These are phyloP conservation scores for Lipomyces yamanashiensis DNA, from an alignment of 805 yeast genomes.

Conservation along the genomic window DNA sequence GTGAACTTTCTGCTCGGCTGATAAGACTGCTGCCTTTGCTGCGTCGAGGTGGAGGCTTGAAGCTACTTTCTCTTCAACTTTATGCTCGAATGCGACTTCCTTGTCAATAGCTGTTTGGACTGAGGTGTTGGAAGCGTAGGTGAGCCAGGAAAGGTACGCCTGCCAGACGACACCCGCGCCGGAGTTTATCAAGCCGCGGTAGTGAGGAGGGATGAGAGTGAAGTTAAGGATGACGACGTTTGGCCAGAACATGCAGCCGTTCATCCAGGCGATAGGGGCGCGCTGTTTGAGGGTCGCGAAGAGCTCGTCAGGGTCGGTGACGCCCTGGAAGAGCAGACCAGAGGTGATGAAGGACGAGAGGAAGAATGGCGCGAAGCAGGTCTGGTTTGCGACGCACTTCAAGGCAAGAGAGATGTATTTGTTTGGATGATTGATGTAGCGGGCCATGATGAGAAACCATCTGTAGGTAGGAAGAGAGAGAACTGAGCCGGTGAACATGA, in stretches of 20 bases:
- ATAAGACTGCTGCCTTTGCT: slow-evolving; percentile 14
- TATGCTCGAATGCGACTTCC: slow-evolving; percentile 26
- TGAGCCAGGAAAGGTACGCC: slow-evolving; percentile 32
- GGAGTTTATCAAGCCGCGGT: slow-evolving; percentile 34
- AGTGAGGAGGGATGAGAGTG: slow-evolving; percentile 35
- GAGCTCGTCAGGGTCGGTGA: slow-evolving; percentile 17
- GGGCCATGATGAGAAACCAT: slow-evolving; percentile 31
- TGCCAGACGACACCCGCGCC: slow-evolving; percentile 34
- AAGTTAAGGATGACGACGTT: slow-evolving; percentile 32
- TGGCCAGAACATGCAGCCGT: slow-evolving; percentile 38
- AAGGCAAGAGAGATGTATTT: slow-evolving; percentile 22
- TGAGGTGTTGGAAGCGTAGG: slow-evolving; percentile 21
- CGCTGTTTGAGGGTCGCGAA: slow-evolving; percentile 19
- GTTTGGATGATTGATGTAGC: slow-evolving; percentile 30
- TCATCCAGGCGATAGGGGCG: slow-evolving; percentile 34
- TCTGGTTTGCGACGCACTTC: slow-evolving; percentile 30
- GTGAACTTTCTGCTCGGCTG: slow-evolving; percentile 11
- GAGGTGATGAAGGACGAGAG: slow-evolving; percentile 29
- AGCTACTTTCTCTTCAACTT: slow-evolving; percentile 13
- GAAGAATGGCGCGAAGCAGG: slow-evolving; percentile 33
- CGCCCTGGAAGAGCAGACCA: slow-evolving; percentile 30
- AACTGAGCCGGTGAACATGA: slow-evolving; percentile 28
- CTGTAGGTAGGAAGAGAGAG: slow-evolving; percentile 30
- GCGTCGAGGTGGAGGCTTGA: slow-evolving; percentile 18
- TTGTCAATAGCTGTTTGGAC: slow-evolving; percentile 26